These are phyloP conservation scores for Phytophthora aleatoria DNA, from an alignment of 352 stramenopile species.

Conservation along the genomic window DNA sequence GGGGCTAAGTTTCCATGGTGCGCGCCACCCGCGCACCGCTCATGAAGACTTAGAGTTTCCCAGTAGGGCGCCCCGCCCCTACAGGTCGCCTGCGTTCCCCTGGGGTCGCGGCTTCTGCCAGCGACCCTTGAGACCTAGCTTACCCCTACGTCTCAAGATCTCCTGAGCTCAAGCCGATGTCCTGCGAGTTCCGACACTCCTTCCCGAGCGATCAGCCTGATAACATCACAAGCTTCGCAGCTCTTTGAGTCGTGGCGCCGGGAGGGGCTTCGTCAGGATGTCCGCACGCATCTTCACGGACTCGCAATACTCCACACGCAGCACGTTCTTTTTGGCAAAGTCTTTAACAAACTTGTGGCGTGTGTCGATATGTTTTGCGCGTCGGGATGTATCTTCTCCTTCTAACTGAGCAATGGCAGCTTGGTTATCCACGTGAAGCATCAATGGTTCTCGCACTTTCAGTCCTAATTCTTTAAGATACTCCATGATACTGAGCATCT, in stretches of 20 bases:
- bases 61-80: no score
- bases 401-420: not conserved
- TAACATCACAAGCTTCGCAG: not conserved
- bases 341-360: not conserved
- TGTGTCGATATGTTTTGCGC: not conserved
- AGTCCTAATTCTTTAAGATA: no score
- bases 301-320: not conserved
- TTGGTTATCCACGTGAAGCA: not conserved
- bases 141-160: no score
- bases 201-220: not conserved
- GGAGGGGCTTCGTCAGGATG: not conserved
- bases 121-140: no score
- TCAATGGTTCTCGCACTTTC: no score
- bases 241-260: slow-evolving; percentile 3
- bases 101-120: no score
- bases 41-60: no score
- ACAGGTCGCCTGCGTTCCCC: no score
- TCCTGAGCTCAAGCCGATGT: no score
- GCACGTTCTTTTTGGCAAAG: not conserved
- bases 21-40: no score
- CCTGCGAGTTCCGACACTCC: slow-evolving; percentile 5
- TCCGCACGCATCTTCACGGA: not conserved
- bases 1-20: no score
- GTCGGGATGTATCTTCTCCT: not conserved
- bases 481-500: no score